phyloP scores from a whole-genome alignment of 140 eudicot genomes.

The Anethum foeniculum region DNA sequence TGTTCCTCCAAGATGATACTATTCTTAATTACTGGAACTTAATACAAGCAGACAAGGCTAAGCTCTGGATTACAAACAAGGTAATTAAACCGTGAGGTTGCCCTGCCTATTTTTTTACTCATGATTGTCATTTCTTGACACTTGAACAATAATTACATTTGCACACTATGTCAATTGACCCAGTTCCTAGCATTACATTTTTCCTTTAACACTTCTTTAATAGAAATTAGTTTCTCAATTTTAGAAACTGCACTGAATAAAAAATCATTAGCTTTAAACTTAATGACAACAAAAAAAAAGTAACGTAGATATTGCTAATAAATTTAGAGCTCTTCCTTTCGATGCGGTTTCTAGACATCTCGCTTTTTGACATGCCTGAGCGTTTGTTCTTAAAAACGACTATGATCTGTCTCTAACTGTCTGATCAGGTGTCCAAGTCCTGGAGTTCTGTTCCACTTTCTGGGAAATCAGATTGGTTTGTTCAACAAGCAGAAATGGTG shows the following conservation, averaged over 20 bases:
- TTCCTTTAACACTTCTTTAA: background rate
- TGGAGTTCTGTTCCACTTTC: constrained; percentile 56
- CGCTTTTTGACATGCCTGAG: background rate
- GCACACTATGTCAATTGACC: background rate
- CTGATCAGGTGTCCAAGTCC: constrained; percentile 64
- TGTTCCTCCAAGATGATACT: constrained; percentile 85
- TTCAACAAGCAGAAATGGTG: constrained; percentile 80
- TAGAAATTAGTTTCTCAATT: background rate
- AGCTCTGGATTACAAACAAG: constrained; percentile 95
- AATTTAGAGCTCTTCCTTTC: background rate
- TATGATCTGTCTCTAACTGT: background rate
- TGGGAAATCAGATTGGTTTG: constrained; percentile 66
- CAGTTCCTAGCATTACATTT: background rate
- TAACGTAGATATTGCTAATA: background rate
- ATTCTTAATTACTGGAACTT: constrained; percentile 98
- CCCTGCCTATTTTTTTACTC: background rate
- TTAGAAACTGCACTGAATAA: background rate
- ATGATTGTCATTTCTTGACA: background rate
- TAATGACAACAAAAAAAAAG: background rate
- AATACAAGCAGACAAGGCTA: constrained; percentile 78
- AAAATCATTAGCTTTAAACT: background rate
- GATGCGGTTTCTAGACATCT: background rate
- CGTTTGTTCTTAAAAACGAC: background rate
- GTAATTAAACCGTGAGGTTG: constrained; percentile 20
- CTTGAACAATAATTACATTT: background rate